Evolutionary conservation across 1,284 basidiomycete genomes (phyloP).

Genomic region (Naganishia cerealis): DNA sequence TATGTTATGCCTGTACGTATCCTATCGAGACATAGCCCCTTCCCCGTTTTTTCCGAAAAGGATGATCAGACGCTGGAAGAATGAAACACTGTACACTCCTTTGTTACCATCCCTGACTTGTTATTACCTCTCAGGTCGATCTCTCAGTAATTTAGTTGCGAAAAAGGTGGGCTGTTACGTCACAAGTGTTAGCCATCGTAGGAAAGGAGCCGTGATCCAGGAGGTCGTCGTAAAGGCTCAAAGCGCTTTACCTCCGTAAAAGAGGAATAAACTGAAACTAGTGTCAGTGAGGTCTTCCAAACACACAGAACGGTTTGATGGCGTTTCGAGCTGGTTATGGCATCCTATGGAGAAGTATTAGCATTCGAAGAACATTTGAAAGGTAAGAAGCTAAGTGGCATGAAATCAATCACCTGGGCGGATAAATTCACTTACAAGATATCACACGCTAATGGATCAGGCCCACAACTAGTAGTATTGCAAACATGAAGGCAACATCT

Average conservation of each 20-base stretch:
- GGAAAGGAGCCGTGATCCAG: not conserved
- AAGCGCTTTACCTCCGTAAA: not conserved
- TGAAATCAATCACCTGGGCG: no score
- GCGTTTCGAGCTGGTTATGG: constrained; percentile 8
- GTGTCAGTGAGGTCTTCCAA: not conserved
- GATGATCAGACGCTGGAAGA: not conserved
- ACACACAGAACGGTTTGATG: not conserved
- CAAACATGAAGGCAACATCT: no score
- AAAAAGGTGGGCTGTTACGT: constrained; percentile 3
- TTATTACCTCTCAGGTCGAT: not conserved
- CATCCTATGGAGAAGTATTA: constrained; percentile 15
- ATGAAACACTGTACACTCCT: not conserved
- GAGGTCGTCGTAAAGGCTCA: not conserved
- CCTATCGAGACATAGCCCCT: not conserved
- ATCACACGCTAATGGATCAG: constrained; percentile 21
- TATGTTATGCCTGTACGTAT: not conserved
- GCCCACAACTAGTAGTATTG: no score
- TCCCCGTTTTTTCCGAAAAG: not conserved
- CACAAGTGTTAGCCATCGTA: not conserved
- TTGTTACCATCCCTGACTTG: not conserved
- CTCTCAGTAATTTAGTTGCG: not conserved
- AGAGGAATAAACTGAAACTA: not conserved
- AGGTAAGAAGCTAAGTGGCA: not conserved
- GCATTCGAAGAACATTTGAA: constrained; percentile 12
- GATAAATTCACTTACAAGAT: not conserved